Conservation (phyloP, 2,329 filamentous ascomycete genomes). For the Drechslerella dactyloides region DNA sequence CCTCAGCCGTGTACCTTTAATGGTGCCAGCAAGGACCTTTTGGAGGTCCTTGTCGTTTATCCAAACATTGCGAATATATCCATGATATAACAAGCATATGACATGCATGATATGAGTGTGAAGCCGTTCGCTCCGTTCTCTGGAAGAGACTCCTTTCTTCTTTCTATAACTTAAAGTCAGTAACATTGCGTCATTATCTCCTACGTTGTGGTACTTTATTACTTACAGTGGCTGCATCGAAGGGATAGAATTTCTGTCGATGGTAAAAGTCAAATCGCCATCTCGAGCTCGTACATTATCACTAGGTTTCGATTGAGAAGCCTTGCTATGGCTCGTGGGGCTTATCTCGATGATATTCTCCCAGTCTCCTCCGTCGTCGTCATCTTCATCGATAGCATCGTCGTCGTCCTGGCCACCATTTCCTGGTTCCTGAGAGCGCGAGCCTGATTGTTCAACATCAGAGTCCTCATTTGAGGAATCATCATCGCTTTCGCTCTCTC, state of each 20-base stretch:
- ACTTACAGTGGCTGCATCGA: constrained; percentile 12
- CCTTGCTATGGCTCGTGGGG: constrained; percentile 53
- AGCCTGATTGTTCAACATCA: background rate
- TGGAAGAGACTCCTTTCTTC: constrained; percentile 84
- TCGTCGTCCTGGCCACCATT: constrained; percentile 56
- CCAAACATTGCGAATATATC: constrained; percentile 83
- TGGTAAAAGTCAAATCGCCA: constrained; percentile 75
- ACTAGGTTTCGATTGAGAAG: constrained; percentile 58
- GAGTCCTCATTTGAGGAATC: constrained; percentile 2
- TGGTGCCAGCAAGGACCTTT: constrained; percentile 74
- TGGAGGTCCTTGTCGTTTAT: constrained; percentile 78
- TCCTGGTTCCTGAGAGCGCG: constrained; percentile 29
- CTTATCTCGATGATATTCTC: constrained; percentile 62
- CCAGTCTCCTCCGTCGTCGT: constrained; percentile 64
- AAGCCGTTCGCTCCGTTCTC: constrained; percentile 77
- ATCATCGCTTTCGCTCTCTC: constrained; percentile 24
- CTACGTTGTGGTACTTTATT: no score
- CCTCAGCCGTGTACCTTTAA: constrained; percentile 71
- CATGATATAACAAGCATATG: constrained; percentile 85
- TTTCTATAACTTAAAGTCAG: constrained; percentile 60
- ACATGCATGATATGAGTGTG: constrained; percentile 89
- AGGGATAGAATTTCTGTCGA: constrained; percentile 67
- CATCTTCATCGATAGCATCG: constrained; percentile 60
- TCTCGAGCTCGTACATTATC: constrained; percentile 62
- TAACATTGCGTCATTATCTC: no score